phyloP scores from a whole-genome alignment of 257 asterid species.

The Gentiana straminea region DNA sequence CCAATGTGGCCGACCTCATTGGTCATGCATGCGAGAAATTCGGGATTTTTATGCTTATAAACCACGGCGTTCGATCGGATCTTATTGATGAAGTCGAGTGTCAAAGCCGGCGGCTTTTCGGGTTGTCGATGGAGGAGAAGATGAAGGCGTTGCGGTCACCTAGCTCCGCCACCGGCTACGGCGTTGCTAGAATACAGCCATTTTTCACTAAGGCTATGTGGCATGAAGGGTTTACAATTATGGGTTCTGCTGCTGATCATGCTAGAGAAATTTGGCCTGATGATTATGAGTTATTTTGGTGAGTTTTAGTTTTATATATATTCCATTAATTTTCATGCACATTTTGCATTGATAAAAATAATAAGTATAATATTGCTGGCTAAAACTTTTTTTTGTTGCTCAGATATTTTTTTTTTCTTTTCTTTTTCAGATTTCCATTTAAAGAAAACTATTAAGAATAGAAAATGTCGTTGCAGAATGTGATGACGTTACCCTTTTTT shows the following conservation, averaged over 20 bases:
- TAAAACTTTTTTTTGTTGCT: too few species aligned
- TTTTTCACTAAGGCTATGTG: conserved; percentile 59
- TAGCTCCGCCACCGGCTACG: conserved; percentile 63
- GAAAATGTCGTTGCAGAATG: too few species aligned
- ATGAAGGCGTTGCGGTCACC: conserved; percentile 39
- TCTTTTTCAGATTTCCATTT: too few species aligned
- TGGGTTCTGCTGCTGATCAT: conserved; percentile 56
- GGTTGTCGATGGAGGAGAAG: conserved; percentile 37
- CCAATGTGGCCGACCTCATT: conserved; percentile 32
- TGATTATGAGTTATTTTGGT: conserved; percentile 47
- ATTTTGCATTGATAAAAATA: not conserved
- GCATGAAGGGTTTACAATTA: conserved; percentile 88
- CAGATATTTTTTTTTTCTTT: too few species aligned
- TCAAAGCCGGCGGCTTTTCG: conserved; percentile 35
- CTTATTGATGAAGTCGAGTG: conserved; percentile 40
- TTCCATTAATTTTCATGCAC: conserved; percentile 21
- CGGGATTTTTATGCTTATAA: conserved; percentile 54
- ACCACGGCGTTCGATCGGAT: conserved; percentile 35
- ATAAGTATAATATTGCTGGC: too few species aligned
- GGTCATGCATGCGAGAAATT: conserved; percentile 44
- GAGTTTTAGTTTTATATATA: conserved; percentile 5
- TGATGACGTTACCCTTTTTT: too few species aligned
- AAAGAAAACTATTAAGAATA: too few species aligned
- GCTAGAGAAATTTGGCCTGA: conserved; percentile 70
- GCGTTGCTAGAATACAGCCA: conserved; percentile 56